phyloP scores from a whole-genome alignment of 768 basidiomycete species.

The Tylopilus rubrobrunneus region DNA sequence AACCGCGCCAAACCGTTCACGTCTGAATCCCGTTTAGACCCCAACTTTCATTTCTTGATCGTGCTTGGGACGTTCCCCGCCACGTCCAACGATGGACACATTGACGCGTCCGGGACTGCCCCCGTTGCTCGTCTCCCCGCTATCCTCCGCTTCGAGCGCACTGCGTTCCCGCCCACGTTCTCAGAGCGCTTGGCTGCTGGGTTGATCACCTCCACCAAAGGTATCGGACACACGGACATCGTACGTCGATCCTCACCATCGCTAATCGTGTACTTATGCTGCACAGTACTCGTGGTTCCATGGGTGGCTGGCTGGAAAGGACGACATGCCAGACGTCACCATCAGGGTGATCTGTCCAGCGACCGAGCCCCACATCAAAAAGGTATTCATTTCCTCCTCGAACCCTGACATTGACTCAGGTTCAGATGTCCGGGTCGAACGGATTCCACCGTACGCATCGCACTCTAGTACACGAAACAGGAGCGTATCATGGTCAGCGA shows the following conservation, averaged over 20 bases:
- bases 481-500: slow-evolving; percentile 70
- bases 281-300: slow-evolving; percentile 77
- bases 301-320: slow-evolving; percentile 54
- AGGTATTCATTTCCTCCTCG: slow-evolving; percentile 30
- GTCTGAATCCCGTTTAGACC: slow-evolving; percentile 38
- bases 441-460: neutral
- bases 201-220: slow-evolving; percentile 39
- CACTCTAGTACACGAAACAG: slow-evolving; percentile 70
- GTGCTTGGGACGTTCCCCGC: neutral
- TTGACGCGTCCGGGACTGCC: no score
- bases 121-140: slow-evolving; percentile 39
- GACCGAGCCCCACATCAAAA: slow-evolving; percentile 84
- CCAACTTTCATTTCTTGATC: slow-evolving; percentile 54
- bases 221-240: slow-evolving; percentile 65
- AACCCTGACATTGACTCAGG: neutral
- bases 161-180: slow-evolving; percentile 50
- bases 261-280: neutral
- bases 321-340: slow-evolving; percentile 61
- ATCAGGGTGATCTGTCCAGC: slow-evolving; percentile 85
- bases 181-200: slow-evolving; percentile 35
- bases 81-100: no score
- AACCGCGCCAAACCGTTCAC: neutral
- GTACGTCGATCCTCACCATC: slow-evolving; percentile 34
- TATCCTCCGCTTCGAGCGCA: slow-evolving; percentile 77
- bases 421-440: neutral